Percentiles rank a stretch among this genome's conserved stretches.
These are phyloP conservation scores for Hericium rajendrae DNA, from an alignment of 768 basidiomycete genomes.

Conservation along the genomic window DNA sequence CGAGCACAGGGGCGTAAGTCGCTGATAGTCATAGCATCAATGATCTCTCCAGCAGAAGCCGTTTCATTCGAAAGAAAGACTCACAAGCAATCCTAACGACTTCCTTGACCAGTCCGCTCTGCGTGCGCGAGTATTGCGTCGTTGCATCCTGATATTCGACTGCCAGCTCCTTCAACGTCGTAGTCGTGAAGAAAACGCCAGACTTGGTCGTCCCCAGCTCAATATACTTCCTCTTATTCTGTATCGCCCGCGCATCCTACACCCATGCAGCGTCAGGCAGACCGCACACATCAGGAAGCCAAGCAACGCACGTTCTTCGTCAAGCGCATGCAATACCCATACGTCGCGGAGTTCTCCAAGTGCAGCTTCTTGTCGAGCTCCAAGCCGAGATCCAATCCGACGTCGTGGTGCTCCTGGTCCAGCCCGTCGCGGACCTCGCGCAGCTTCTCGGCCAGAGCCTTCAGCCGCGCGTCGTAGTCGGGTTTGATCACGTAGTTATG, in stretches of 20 bases:
- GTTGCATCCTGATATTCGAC: slow-evolving; percentile 63
- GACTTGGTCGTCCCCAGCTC: slow-evolving; percentile 81
- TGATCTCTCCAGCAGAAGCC: background rate
- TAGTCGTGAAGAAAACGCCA: slow-evolving; percentile 85
- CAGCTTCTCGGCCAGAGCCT: slow-evolving; percentile 60
- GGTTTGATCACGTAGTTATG: slow-evolving; percentile 91
- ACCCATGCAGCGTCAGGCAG: background rate
- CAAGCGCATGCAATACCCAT: slow-evolving; percentile 88
- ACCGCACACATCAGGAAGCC: background rate
- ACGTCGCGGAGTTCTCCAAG: slow-evolving; percentile 80
- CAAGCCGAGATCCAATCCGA: slow-evolving; percentile 61
- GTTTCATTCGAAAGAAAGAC: slow-evolving; percentile 15
- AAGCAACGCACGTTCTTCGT: slow-evolving; percentile 69
- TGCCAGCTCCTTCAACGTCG: slow-evolving; percentile 56
- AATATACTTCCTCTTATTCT: slow-evolving; percentile 57
- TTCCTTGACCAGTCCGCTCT: slow-evolving; percentile 80
- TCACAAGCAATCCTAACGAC: slow-evolving; percentile 87
- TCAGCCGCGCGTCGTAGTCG: slow-evolving; percentile 74
- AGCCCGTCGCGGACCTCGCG: slow-evolving; percentile 63
- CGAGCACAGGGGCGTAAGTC: slow-evolving; percentile 85
- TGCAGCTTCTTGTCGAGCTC: slow-evolving; percentile 95
- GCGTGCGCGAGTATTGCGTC: slow-evolving; percentile 62
- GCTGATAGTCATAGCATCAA: slow-evolving; percentile 34
- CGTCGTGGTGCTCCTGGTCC: slow-evolving; percentile 68
- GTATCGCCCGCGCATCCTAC: slow-evolving; percentile 73